phyloP scores from a whole-genome alignment of 1,284 basidiomycete species.

The Chondrostereum purpureum region DNA sequence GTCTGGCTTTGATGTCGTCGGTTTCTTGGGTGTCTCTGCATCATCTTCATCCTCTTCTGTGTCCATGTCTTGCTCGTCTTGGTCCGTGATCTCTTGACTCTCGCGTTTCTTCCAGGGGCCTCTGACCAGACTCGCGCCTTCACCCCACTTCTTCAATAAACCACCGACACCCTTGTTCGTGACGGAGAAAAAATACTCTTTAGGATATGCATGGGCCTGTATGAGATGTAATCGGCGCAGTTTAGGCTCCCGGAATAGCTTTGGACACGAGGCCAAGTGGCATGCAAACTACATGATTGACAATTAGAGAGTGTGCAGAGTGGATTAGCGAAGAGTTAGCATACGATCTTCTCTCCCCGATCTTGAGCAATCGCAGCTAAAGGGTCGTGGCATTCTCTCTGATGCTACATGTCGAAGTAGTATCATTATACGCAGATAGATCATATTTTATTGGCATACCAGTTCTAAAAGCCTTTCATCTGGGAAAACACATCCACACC shows the following conservation, averaged over 20 bases:
- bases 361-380: slow-evolving; percentile 68
- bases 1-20: slow-evolving; percentile 12
- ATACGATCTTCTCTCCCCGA: slow-evolving; percentile 82
- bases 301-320: slow-evolving; percentile 5
- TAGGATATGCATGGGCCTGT: slow-evolving; percentile 74
- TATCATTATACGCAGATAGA: slow-evolving; percentile 4
- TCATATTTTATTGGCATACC: slow-evolving; percentile 61
- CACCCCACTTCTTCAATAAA: slow-evolving; percentile 68
- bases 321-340: slow-evolving; percentile 26
- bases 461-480: slow-evolving; percentile 71
- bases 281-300: slow-evolving; percentile 66
- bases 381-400: slow-evolving; percentile 84
- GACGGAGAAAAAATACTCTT: slow-evolving; percentile 83
- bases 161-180: slow-evolving; percentile 84
- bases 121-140: slow-evolving; percentile 70
- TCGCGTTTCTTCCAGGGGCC: slow-evolving; percentile 59
- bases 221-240: slow-evolving; percentile 77
- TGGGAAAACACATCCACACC: slow-evolving; percentile 82
- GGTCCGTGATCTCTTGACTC: slow-evolving; percentile 12
- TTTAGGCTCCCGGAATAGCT: slow-evolving; percentile 71
- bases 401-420: slow-evolving; percentile 54
- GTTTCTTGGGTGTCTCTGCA: slow-evolving; percentile 13
- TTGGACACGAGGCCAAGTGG: slow-evolving; percentile 55
- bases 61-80: slow-evolving; percentile 17
- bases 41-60: slow-evolving; percentile 24